phyloP scores from a whole-genome alignment of 1,139 yeast genomes.

The Debaryomycetaceae sp. region DNA sequence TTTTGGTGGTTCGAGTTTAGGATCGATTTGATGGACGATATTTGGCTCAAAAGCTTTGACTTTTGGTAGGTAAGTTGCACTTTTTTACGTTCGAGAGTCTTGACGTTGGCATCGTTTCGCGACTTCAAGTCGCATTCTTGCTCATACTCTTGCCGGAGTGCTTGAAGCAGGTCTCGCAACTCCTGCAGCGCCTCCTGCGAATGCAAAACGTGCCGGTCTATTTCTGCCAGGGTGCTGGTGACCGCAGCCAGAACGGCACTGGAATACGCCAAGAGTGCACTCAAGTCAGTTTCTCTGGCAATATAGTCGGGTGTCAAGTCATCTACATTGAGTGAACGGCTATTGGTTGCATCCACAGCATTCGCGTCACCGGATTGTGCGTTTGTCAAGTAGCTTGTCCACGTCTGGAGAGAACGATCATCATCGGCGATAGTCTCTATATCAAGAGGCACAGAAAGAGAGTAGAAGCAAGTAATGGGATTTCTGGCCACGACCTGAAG shows the following conservation, averaged over 20 bases:
- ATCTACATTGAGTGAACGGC: constrained; percentile 3
- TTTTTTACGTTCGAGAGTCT: constrained; percentile 21
- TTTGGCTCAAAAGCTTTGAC: constrained; percentile 20
- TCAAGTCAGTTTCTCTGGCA: constrained; percentile 3
- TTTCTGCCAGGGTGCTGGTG: constrained; percentile 15
- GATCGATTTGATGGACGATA: constrained; percentile 13
- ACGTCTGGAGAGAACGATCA: too few relatives aligned
- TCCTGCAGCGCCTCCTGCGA: constrained; percentile 13
- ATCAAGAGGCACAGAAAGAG: constrained; percentile 24
- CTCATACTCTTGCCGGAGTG: constrained; percentile 17
- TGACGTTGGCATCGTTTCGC: constrained; percentile 22
- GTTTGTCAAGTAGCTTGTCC: too few relatives aligned
- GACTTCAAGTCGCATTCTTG: constrained; percentile 21
- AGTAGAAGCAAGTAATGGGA: constrained; percentile 23
- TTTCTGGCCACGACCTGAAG: constrained; percentile 32
- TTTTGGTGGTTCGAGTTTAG: constrained; percentile 11
- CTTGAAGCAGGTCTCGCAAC: constrained; percentile 12
- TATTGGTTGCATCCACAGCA: constrained; percentile 1
- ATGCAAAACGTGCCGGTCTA: constrained; percentile 10
- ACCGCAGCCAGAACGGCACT: constrained; percentile 21
- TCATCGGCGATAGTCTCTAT: constrained; percentile 6
- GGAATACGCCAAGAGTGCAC: constrained; percentile 14
- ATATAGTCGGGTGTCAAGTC: constrained; percentile 5
- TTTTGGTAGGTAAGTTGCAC: constrained; percentile 22
- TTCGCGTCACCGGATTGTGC: constrained; percentile 1